These are phyloP conservation scores for Papiliotrema nemorosa DNA, from an alignment of 1,284 basidiomycete species.

Conservation along the genomic window DNA sequence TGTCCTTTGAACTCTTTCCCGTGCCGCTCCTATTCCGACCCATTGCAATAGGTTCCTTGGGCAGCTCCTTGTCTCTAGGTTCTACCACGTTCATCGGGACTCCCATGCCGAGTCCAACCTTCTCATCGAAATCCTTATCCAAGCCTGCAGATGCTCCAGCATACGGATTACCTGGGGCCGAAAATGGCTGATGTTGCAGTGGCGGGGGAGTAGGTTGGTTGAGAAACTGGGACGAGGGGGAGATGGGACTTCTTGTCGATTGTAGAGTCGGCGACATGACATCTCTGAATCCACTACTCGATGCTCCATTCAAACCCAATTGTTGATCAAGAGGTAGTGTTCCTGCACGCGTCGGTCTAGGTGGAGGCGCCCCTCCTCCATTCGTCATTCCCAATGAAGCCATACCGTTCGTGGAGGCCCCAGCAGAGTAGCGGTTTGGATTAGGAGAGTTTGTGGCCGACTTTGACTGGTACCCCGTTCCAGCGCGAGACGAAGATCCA, in stretches of 20 bases:
- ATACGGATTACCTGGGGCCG: conserved; percentile 34
- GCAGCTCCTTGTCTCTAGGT: conserved; percentile 39
- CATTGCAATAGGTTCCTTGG: conserved; percentile 32
- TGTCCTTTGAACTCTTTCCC: conserved; percentile 48
- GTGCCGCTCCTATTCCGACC: conserved; percentile 47
- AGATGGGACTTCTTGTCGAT: conserved; percentile 1
- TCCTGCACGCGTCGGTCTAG: conserved; percentile 44
- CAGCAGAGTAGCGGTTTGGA: conserved; percentile 43
- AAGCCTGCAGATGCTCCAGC: conserved; percentile 8
- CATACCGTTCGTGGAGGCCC: conserved; percentile 10
- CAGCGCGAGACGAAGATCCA: background rate
- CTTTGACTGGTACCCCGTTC: conserved; percentile 14
- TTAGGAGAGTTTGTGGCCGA: conserved; percentile 42
- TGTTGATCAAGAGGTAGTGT: conserved; percentile 41
- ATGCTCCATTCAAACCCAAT: conserved; percentile 3
- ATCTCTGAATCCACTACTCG: conserved; percentile 10
- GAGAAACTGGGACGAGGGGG: conserved; percentile 15
- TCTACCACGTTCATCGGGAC: conserved; percentile 28
- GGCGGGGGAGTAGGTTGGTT: conserved; percentile 20
- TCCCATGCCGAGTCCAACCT: conserved; percentile 34
- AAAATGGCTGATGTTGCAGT: conserved; percentile 31
- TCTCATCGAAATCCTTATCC: conserved; percentile 38
- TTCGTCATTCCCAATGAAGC: conserved; percentile 8
- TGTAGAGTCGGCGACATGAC: conserved; percentile 3
- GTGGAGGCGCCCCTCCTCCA: conserved; percentile 21